A percentile compares a stretch with the other conserved stretches of the same genome.
Evolutionary conservation across 2,329 filamentous ascomycete species (phyloP).

Genomic region (Hymenoscyphus albidus): DNA sequence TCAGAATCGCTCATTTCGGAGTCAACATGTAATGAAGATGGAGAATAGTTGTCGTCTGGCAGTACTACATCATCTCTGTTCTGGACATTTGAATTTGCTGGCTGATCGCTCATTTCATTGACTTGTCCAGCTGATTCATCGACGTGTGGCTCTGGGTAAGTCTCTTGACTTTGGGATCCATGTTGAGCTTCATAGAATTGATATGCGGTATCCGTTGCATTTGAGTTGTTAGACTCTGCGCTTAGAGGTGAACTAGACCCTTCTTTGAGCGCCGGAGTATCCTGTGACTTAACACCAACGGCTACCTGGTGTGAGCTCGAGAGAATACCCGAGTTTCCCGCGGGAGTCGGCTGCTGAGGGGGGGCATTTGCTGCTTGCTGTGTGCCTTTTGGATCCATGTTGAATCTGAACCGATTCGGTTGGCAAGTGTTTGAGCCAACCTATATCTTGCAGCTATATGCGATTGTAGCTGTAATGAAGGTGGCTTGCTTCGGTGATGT

Average conservation of each 20-base stretch:
- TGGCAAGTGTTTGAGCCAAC: neutral
- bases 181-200: conserved; percentile 12
- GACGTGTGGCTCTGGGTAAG: neutral
- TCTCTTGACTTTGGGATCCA: conserved; percentile 6
- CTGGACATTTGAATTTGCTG: neutral
- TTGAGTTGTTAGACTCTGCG: conserved; percentile 10
- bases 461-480: neutral
- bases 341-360: neutral
- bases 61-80: neutral
- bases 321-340: neutral
- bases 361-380: neutral
- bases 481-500: neutral
- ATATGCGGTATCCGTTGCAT: conserved; percentile 10
- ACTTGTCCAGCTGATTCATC: neutral
- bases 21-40: conserved; percentile 15
- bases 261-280: neutral
- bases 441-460: neutral
- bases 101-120: neutral
- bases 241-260: conserved; percentile 8
- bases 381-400: neutral
- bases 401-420: neutral
- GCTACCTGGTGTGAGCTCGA: neutral
- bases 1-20: conserved; percentile 15
- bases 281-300: neutral
- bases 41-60: conserved; percentile 14